A percentile compares a stretch with the other conserved stretches of the same genome.
Evolutionary conservation across 495 filamentous ascomycete species (phyloP).

Genomic region (Aspergillus taichungensis): DNA sequence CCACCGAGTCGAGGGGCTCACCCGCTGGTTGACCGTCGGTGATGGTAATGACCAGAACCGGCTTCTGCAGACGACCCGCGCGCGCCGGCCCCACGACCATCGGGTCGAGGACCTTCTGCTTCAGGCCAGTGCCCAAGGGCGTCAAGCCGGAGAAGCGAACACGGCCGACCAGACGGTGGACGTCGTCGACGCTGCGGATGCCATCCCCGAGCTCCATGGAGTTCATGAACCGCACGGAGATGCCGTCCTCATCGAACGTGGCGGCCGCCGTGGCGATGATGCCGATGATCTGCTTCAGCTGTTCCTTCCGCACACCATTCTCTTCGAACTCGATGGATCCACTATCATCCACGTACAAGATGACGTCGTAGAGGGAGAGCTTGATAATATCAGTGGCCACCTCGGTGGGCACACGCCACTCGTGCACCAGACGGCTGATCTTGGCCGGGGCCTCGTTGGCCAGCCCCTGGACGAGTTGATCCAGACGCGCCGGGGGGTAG

Average conservation of each 20-base stretch:
- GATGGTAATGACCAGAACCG: conserved; percentile 60
- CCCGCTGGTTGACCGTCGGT: conserved; percentile 61
- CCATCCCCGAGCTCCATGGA: conserved; percentile 38
- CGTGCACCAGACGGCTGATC: conserved; percentile 42
- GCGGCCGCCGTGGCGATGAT: conserved; percentile 55
- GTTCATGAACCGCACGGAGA: conserved; percentile 68
- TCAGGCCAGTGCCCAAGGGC: conserved; percentile 54
- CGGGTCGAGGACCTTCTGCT: conserved; percentile 53
- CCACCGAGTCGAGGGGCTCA: conserved; percentile 39
- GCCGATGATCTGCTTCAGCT: conserved; percentile 53
- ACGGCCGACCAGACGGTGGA: conserved; percentile 45
- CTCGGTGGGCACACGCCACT: conserved; percentile 51
- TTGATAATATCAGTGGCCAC: conserved; percentile 61
- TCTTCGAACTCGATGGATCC: conserved; percentile 64
- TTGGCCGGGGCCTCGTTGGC: conserved; percentile 36
- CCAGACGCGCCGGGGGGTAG: conserved; percentile 41
- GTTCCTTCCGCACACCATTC: conserved; percentile 55
- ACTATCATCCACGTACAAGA: conserved; percentile 65
- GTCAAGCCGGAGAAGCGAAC: conserved; percentile 61
- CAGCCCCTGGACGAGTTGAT: conserved; percentile 28
- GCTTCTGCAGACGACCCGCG: conserved; percentile 47
- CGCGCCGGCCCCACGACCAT: conserved; percentile 46
- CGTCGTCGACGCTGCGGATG: conserved; percentile 49
- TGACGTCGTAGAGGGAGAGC: conserved; percentile 55
- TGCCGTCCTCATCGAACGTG: conserved; percentile 63